phyloP scores from a whole-genome alignment of 495 filamentous ascomycete genomes.

The Pyronema domesticum region DNA sequence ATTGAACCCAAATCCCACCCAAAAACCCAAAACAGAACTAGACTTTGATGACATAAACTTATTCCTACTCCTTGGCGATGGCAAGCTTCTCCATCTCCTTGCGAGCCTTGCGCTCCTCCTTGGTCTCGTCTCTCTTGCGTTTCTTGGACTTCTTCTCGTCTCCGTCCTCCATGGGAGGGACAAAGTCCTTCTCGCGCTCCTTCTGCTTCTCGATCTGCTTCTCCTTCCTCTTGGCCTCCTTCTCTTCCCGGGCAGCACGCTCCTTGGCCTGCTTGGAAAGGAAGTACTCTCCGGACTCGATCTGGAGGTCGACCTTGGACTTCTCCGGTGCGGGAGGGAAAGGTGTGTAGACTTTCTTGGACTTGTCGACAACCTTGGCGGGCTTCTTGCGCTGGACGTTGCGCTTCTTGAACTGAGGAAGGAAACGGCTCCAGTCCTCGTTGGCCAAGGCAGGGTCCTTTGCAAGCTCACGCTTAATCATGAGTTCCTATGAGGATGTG shows the following conservation, averaged over 20 bases:
- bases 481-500: slow-evolving; percentile 43
- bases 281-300: slow-evolving; percentile 96
- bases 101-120: slow-evolving; percentile 31
- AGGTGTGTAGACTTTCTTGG: slow-evolving; percentile 76
- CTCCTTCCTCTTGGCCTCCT: slow-evolving; percentile 60
- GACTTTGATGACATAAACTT: neutral
- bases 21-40: neutral
- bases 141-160: slow-evolving; percentile 39
- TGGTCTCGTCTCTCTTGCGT: slow-evolving; percentile 39
- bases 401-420: slow-evolving; percentile 96
- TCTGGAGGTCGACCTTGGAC: slow-evolving; percentile 95
- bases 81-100: slow-evolving; percentile 14
- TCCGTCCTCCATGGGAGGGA: slow-evolving; percentile 58
- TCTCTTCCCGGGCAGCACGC: slow-evolving; percentile 55
- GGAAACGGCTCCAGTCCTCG: slow-evolving; percentile 89
- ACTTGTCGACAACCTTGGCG: slow-evolving; percentile 77
- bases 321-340: slow-evolving; percentile 61
- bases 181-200: slow-evolving; percentile 66
- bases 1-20: neutral
- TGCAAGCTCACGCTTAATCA: slow-evolving; percentile 96
- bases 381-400: slow-evolving; percentile 71
- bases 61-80: neutral
- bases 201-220: slow-evolving; percentile 81
- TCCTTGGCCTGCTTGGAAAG: slow-evolving; percentile 81
- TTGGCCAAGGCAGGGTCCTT: slow-evolving; percentile 76